Evolutionary conservation across 2,329 filamentous ascomycete genomes (phyloP), one percentile per base, ranked within the genome.

Genomic region (Aspergillus sp.): DNA sequence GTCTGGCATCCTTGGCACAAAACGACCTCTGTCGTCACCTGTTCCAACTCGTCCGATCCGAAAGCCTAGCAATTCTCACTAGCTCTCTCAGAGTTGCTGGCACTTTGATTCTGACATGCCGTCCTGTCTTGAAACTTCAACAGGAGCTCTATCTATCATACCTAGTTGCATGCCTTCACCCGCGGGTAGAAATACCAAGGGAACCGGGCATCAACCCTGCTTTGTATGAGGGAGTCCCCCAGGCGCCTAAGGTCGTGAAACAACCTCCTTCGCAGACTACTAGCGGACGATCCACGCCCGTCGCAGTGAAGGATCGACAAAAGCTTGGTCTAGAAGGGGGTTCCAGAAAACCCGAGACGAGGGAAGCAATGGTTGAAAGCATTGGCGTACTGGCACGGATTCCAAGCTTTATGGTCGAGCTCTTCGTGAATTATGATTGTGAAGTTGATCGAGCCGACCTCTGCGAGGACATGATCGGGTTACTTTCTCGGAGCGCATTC

Each of bases 371-470:
- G 95, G 91, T 99, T 4, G 95, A 99, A 76, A 96, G 90, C 66
- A 89, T 99, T 44, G 93, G 93, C 36, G 92, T 93, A 54, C 80
- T 99, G 58, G 90, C 92, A 38, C 85, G 96, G 42, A 96, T 99
- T 80, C 92, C 95, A 0, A 93, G 88, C 42, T 99, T 96, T 70
- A 92, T 98, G 86, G 87, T 89, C 11, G 96, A 99, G 73, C 82
- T 99, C 7, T 99, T 97, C 71, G 87, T 98, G 75, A 99, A 99
- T 74, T 99, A 98, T 71, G 95, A 99, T 74, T 99, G 93, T 69
- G 93, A 98, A 69, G 87, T 91, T 52, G 91, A 99, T 70, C 85
- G 93, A 49, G 88, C 88, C 51, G 95, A 99, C 76, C 78, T 99
- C 5, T 99, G 95, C 68, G 90, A 96, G 77, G 96, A 99, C 69